phyloP scores from a whole-genome alignment of 345 rosid genomes.

The Cardamine occulta region DNA sequence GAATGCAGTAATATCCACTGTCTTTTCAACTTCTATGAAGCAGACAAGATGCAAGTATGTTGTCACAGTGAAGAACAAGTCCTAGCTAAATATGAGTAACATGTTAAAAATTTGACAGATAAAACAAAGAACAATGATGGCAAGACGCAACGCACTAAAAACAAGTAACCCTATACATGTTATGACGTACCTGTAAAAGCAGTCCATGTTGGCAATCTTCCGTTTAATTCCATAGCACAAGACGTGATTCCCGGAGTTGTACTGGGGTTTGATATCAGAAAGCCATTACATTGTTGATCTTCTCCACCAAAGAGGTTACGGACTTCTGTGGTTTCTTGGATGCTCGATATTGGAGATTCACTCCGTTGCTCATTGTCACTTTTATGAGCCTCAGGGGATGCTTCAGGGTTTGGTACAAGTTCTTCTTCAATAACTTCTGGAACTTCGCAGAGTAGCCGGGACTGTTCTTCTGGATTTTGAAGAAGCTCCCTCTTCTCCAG shows the following conservation, averaged over 20 bases:
- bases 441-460: conserved; percentile 61
- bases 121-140: conserved; percentile 6
- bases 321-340: conserved; percentile 38
- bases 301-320: conserved; percentile 35
- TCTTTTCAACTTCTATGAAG: not conserved
- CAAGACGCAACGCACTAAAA: conserved; percentile 16
- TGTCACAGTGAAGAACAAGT: not conserved
- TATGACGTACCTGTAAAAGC: conserved; percentile 47
- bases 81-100: not conserved
- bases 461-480: conserved; percentile 64
- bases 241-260: conserved; percentile 44
- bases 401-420: conserved; percentile 46
- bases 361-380: conserved; percentile 30
- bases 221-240: conserved; percentile 38
- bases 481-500: conserved; percentile 75
- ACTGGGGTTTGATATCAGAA: conserved; percentile 35
- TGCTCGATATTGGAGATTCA: conserved; percentile 41
- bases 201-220: conserved; percentile 36
- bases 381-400: conserved; percentile 33
- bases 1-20: conserved; percentile 6
- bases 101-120: not conserved
- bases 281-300: conserved; percentile 40
- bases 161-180: conserved; percentile 15
- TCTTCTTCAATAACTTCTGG: conserved; percentile 73
- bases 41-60: conserved; percentile 6